phyloP scores from a whole-genome alignment of 2,329 filamentous ascomycete genomes.

The Aspergillus fischeri region DNA sequence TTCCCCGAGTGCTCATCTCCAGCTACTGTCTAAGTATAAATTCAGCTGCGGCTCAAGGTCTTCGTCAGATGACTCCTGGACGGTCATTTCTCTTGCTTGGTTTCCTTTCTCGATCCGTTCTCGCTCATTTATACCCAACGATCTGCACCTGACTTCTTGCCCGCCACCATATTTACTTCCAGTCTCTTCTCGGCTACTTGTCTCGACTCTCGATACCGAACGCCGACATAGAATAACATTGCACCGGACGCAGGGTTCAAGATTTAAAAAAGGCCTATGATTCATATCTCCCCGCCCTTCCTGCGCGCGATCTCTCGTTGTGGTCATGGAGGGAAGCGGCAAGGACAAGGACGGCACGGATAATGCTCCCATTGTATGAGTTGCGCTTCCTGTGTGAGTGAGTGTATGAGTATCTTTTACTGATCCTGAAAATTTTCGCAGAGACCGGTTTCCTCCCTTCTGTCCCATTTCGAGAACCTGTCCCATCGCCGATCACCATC shows the following conservation, averaged over 20 bases:
- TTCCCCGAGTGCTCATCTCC: not conserved
- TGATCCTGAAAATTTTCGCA: constrained; percentile 18
- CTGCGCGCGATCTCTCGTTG: constrained; percentile 22
- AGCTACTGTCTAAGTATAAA: not conserved
- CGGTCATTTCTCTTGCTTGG: not conserved
- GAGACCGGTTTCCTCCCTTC: constrained; percentile 47
- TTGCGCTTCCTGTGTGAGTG: constrained; percentile 9
- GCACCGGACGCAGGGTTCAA: not conserved
- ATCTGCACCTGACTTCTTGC: not conserved
- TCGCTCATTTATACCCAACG: not conserved
- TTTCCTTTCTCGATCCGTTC: not conserved
- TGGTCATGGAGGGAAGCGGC: constrained; percentile 35
- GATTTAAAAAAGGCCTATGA: constrained; percentile 25
- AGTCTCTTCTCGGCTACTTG: not conserved
- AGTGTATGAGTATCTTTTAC: constrained; percentile 8
- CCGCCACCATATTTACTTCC: not conserved
- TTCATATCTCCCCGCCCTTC: constrained; percentile 15
- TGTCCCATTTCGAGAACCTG: constrained; percentile 48
- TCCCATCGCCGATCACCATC: constrained; percentile 33
- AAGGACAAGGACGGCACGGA: constrained; percentile 32
- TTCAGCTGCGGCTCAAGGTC: not conserved
- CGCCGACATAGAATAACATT: not conserved
- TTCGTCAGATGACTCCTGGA: not conserved
- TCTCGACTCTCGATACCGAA: not conserved
- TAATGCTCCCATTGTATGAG: constrained; percentile 35